phyloP scores from a whole-genome alignment of 257 asterid genomes.

The Lavandula angustifolia region DNA sequence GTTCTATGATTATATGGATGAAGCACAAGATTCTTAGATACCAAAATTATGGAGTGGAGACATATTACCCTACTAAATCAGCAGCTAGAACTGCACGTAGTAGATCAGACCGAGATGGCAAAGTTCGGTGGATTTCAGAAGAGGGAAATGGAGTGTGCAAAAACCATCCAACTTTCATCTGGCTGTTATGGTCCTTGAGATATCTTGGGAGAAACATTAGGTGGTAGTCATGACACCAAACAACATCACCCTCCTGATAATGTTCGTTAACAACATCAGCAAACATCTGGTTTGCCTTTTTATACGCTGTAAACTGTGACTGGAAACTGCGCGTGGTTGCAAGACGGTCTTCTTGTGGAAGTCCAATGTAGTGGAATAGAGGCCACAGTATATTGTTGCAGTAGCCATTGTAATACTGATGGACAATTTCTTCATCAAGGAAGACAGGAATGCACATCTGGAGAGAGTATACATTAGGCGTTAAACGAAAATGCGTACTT shows the following conservation, averaged over 20 bases:
- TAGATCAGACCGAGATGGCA: constrained; percentile 89
- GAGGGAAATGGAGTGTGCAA: constrained; percentile 96
- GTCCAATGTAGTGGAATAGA: constrained; percentile 88
- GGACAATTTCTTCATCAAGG: constrained; percentile 87
- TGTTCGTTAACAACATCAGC: constrained; percentile 83
- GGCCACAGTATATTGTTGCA: constrained; percentile 96
- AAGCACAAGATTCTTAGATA: constrained; percentile 2
- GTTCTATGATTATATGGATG: constrained; percentile 3
- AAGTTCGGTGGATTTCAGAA: constrained; percentile 90
- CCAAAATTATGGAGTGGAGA: neutral
- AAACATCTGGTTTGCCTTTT: constrained; percentile 89
- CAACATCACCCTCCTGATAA: constrained; percentile 87
- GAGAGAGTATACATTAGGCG: constrained; percentile 20
- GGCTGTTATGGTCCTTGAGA: constrained; percentile 67
- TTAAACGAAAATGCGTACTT: constrained; percentile 1
- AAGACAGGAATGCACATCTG: constrained; percentile 95
- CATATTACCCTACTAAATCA: constrained; percentile 83
- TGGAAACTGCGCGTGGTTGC: constrained; percentile 93
- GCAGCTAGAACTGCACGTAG: constrained; percentile 83
- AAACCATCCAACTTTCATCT: constrained; percentile 97
- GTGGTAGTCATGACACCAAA: constrained; percentile 98
- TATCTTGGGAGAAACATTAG: constrained; percentile 91
- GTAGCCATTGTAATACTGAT: constrained; percentile 92
- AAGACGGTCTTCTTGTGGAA: constrained; percentile 93
- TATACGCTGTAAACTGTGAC: constrained; percentile 84